Percentiles rank a stretch among this genome's conserved stretches.
Conservation (phyloP, 257 asterid genomes). For the Forsythia suspensa region DNA sequence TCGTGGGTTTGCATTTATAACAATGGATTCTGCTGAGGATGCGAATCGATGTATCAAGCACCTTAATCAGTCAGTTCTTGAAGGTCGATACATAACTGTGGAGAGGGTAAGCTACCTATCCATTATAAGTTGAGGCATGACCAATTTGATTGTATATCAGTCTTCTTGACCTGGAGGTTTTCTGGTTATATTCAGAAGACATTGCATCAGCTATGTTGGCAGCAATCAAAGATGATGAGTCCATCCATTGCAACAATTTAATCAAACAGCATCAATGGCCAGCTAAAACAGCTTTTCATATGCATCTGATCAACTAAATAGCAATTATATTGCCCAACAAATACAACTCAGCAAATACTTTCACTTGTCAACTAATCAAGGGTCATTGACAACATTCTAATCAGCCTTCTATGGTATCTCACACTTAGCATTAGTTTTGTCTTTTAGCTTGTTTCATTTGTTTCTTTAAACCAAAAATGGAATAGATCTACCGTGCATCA, state of each 20-base stretch:
- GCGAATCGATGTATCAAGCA: constrained; percentile 87
- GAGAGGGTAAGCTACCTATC: constrained; percentile 72
- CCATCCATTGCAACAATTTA: constrained; percentile 80
- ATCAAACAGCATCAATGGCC: neutral
- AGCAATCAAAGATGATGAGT: constrained; percentile 97
- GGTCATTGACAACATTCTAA: constrained; percentile 93
- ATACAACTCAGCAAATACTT: constrained; percentile 90
- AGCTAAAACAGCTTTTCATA: constrained; percentile 93
- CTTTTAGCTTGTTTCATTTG: constrained; percentile 17
- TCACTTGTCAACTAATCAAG: constrained; percentile 92
- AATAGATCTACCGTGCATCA: constrained; percentile 17
- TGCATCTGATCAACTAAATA: constrained; percentile 96
- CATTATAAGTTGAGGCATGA: constrained; percentile 34
- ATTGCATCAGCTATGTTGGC: constrained; percentile 94
- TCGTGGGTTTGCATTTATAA: constrained; percentile 94
- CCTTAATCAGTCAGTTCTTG: constrained; percentile 92
- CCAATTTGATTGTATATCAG: constrained; percentile 42
- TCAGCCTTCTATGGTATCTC: constrained; percentile 91
- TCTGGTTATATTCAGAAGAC: constrained; percentile 96
- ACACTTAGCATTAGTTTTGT: constrained; percentile 53
- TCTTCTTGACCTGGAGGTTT: constrained; percentile 88
- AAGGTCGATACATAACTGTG: constrained; percentile 91
- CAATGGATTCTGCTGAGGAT: constrained; percentile 82
- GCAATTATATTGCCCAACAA: constrained; percentile 93
- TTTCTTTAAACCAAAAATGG: constrained; percentile 21